Evolutionary conservation across 148 eudicot genomes (phyloP), one percentile per base, ranked within the genome.

Genomic region (Beta vulgaris): DNA sequence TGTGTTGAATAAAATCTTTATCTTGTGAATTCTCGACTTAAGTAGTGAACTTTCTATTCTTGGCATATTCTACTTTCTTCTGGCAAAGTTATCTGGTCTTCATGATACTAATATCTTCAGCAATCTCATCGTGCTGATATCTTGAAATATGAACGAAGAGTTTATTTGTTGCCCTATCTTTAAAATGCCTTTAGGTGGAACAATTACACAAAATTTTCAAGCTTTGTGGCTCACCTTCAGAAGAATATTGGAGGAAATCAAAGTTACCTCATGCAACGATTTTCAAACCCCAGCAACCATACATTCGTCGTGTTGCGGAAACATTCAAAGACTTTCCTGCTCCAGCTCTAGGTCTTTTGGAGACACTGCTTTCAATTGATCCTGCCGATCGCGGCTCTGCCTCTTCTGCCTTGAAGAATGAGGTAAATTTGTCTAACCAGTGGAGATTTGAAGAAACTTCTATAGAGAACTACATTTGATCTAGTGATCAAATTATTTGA

Each of bases 141-240:
- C 54, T 32, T 76, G 34, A 48, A 11, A 40, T 19, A 13, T 78
- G 25, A 51, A 73, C 16, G 74, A 28, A 54, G 78, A 46, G 36
- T 74, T 34, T n/a, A 25, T 23, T 64, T 11, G 32, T 36, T 46
- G 59, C 70, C 66, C 32, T 73, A 29, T 72, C 23, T 55, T 77
- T 28, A 51, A 21, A 21, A 18, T 74, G 37, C 65, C 35, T 69
- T 74, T 79, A 95, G 99, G 98, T 95, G 78, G 99, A 95, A 76
- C 99, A 95, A 80, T 74, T 95, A 71, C 98, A 95, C 80, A 92
- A 92, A 80, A 95, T 95, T 49, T 95, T 95, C 84, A 92, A 89
- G 87, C 99, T 95, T 46, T 95, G 99, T 79, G 99, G 99, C 18
- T 95, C 98, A 57, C 99, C 99, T 49, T 88, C 97, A 19, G 99